Evolutionary conservation across 768 basidiomycete genomes (phyloP).

Genomic region (Sarcodon sp.): DNA sequence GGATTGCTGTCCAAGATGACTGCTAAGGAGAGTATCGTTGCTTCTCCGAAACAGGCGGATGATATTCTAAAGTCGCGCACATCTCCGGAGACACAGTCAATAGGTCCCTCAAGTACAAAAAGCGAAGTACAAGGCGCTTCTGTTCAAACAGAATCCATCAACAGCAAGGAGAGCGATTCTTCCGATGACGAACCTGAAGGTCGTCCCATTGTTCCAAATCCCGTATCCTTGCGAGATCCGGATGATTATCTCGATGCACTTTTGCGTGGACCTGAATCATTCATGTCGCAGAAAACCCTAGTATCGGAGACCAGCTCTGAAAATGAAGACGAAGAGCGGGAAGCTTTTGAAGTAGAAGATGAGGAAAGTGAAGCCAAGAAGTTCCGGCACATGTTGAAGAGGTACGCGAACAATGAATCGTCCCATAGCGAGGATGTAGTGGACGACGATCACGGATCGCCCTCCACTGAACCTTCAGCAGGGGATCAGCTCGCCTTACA

Average conservation of each 20-base stretch:
- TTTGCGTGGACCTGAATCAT: constrained; percentile 25
- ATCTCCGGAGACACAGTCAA: neutral
- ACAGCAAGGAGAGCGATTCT: neutral
- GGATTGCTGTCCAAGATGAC: constrained; percentile 11
- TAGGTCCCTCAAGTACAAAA: neutral
- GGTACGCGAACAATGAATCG: neutral
- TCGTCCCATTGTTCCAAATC: neutral
- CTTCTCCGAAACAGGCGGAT: constrained; percentile 4
- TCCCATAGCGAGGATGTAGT: neutral
- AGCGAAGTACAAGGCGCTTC: constrained; percentile 15
- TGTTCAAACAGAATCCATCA: no score
- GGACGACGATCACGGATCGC: no score
- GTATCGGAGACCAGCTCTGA: constrained; percentile 17
- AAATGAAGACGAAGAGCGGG: constrained; percentile 26
- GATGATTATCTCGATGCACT: constrained; percentile 24
- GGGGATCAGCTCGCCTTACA: no score
- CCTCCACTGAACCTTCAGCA: no score
- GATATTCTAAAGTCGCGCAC: constrained; percentile 1
- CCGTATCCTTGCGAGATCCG: neutral
- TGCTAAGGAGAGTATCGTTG: constrained; percentile 15
- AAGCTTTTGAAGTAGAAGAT: constrained; percentile 28
- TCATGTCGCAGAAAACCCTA: constrained; percentile 2
- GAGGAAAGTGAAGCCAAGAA: constrained; percentile 18
- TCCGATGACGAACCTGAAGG: neutral
- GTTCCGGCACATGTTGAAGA: neutral